Evolutionary conservation across 192 early-diverging fungal genomes (phyloP), one percentile per base, ranked within the genome.

Genomic region (Ambispora gerdemannii): DNA sequence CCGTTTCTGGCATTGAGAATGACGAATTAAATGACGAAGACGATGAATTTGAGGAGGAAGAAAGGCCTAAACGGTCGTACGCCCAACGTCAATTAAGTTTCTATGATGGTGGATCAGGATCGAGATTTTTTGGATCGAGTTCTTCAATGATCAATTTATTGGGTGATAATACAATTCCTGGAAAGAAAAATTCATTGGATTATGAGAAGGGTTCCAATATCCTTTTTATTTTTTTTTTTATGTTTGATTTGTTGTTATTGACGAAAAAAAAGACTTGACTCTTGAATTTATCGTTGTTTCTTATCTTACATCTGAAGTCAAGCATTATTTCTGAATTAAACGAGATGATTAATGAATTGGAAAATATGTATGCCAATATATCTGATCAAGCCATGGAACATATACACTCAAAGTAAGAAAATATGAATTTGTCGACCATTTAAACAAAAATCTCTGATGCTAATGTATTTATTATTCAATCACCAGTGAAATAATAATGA

Each of bases 401-500:
- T 63, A 95, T 98, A 64, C 94, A 97, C 75, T 93, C 93, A 71
- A 93, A 93, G 93, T 94, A 78, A 74, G 82, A 78, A 49, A 63
- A 70, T 67, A n/a, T 62, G 63, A 58, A 62, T 66, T 64, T 20
- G 33, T 76, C 38, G 34, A 10, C n/a, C n/a, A n/a, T n/a, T n/a
- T n/a, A n/a, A n/a, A n/a, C n/a, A n/a, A n/a, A n/a, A n/a, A n/a
- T n/a, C n/a, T n/a, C n/a, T n/a, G n/a, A n/a, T n/a, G n/a, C n/a
- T n/a, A n/a, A n/a, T n/a, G n/a, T n/a, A n/a, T 43, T 15, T 43
- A 43, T 43, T 10, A 10, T 43, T 43, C 38, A 43, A 43, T 27
- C 65, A 69, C 33, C 75, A 94, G 93, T 74, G 96, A 98, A 76
- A 91, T 98, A 38, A 93, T 98, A 52, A 83, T 98, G 90, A 98